Evolutionary conservation across 108 stramenopile genomes (phyloP).

Genomic region (Skeletonema potamos): DNA sequence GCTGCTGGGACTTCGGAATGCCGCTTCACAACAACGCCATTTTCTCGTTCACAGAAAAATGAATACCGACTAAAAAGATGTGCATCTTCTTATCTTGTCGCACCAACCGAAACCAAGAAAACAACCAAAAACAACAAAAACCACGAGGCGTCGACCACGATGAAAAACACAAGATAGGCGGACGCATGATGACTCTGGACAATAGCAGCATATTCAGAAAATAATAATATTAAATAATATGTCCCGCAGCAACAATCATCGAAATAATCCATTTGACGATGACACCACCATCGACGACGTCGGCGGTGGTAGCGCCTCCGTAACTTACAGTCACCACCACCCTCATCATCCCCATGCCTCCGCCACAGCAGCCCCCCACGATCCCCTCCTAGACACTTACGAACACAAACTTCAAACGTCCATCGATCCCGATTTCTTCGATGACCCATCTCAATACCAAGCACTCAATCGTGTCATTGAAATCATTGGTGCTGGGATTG

Average conservation of each 20-base stretch:
- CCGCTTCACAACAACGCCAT: too few species aligned
- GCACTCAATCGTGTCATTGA: conserved; percentile 82
- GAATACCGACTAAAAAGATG: too few species aligned
- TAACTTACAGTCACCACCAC: not conserved
- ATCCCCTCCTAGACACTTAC: conserved; percentile 29
- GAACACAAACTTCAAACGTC: conserved; percentile 55
- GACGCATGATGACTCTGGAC: too few species aligned
- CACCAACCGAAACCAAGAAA: too few species aligned
- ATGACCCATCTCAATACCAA: conserved; percentile 68
- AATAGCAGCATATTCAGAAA: too few species aligned
- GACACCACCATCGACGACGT: not conserved
- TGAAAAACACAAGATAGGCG: too few species aligned
- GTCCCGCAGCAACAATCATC: not conserved
- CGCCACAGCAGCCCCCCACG: conserved; percentile 2
- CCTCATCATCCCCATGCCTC: not conserved
- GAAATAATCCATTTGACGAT: not conserved
- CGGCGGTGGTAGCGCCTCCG: not conserved
- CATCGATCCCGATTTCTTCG: conserved; percentile 82
- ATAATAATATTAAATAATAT: not conserved
- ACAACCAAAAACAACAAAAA: too few species aligned
- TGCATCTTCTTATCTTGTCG: too few species aligned
- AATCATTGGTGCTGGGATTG: conserved; percentile 68
- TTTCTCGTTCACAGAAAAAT: too few species aligned
- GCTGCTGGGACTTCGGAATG: too few species aligned
- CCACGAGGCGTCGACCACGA: too few species aligned